Percentiles rank a stretch among this genome's conserved stretches.
Evolutionary conservation across 2,329 filamentous ascomycete species (phyloP).

Genomic region (Paracamarosporium sp.): DNA sequence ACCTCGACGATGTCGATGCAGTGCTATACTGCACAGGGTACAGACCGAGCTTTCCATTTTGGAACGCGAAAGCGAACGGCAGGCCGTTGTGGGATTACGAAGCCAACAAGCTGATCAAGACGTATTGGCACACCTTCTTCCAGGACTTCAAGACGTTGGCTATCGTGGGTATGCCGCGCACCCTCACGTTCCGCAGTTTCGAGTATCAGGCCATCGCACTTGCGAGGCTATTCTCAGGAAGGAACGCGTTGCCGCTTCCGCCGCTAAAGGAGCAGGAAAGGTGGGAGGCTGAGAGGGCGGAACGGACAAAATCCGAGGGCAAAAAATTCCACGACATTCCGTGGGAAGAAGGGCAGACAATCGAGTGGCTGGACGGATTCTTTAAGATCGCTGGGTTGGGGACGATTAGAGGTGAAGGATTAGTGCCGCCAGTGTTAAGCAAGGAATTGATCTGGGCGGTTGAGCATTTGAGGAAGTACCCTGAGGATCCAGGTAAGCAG

Average conservation of each 20-base stretch:
- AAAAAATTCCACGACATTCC: slow-evolving; percentile 61
- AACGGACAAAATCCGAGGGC: slow-evolving; percentile 34
- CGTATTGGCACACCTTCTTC: slow-evolving; percentile 45
- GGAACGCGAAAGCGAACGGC: slow-evolving; percentile 57
- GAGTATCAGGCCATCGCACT: slow-evolving; percentile 64
- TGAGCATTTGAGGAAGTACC: slow-evolving; percentile 40
- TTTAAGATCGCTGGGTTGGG: slow-evolving; percentile 59
- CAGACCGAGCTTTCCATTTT: slow-evolving; percentile 56
- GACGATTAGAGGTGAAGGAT: slow-evolving; percentile 52
- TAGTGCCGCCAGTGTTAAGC: slow-evolving; percentile 22
- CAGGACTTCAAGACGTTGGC: slow-evolving; percentile 56
- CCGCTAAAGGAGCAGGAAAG: slow-evolving; percentile 48
- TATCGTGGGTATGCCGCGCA: slow-evolving; percentile 60
- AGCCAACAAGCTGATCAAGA: slow-evolving; percentile 51
- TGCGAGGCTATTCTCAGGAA: slow-evolving; percentile 56
- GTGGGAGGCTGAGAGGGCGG: slow-evolving; percentile 57
- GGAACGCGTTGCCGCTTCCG: slow-evolving; percentile 51
- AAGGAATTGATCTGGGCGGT: slow-evolving; percentile 35
- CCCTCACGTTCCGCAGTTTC: slow-evolving; percentile 61
- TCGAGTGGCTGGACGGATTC: slow-evolving; percentile 54
- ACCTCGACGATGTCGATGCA: slow-evolving; percentile 28
- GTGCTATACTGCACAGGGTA: slow-evolving; percentile 43
- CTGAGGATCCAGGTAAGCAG: slow-evolving; percentile 9
- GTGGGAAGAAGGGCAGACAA: slow-evolving; percentile 61
- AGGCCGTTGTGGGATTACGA: slow-evolving; percentile 58